These are phyloP conservation scores for Jackrogersella minutella DNA, from an alignment of 495 filamentous ascomycete genomes.

Conservation along the genomic window DNA sequence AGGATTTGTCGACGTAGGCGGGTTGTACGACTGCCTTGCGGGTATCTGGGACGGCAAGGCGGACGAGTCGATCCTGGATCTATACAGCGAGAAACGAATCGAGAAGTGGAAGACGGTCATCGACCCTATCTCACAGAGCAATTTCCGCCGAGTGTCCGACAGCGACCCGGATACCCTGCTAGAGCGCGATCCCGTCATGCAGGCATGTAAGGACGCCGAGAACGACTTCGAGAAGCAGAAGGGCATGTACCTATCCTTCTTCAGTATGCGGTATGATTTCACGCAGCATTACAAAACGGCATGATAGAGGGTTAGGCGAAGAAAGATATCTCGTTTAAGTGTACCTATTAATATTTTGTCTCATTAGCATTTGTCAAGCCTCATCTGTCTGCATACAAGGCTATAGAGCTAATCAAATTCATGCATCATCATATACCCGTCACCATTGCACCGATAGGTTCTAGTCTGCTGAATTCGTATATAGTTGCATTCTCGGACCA, in stretches of 20 bases:
- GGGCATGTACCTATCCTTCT: slow-evolving; percentile 42
- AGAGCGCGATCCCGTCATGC: slow-evolving; percentile 52
- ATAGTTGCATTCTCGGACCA: no score
- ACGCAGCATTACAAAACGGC: slow-evolving; percentile 52
- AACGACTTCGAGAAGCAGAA: slow-evolving; percentile 41
- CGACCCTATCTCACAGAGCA: slow-evolving; percentile 63
- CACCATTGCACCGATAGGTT: no score
- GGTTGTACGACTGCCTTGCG: slow-evolving; percentile 64
- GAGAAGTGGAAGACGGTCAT: slow-evolving; percentile 64
- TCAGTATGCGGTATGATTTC: slow-evolving; percentile 53
- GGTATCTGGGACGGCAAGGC: slow-evolving; percentile 64
- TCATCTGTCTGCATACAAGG: neutral
- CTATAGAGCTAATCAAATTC: no score
- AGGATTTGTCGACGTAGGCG: slow-evolving; percentile 66
- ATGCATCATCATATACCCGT: no score
- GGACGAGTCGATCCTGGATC: slow-evolving; percentile 64
- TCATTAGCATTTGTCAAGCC: neutral
- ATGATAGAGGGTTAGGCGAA: neutral
- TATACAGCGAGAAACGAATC: slow-evolving; percentile 64
- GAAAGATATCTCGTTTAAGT: neutral
- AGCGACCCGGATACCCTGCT: slow-evolving; percentile 47
- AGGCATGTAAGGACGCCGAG: slow-evolving; percentile 48
- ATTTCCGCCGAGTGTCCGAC: slow-evolving; percentile 55
- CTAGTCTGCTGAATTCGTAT: no score
- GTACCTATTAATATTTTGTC: slow-evolving; percentile 8